Percentiles rank a stretch among this genome's conserved stretches.
Evolutionary conservation across 2,329 filamentous ascomycete genomes (phyloP).

Genomic region (Ramularia endophylla): DNA sequence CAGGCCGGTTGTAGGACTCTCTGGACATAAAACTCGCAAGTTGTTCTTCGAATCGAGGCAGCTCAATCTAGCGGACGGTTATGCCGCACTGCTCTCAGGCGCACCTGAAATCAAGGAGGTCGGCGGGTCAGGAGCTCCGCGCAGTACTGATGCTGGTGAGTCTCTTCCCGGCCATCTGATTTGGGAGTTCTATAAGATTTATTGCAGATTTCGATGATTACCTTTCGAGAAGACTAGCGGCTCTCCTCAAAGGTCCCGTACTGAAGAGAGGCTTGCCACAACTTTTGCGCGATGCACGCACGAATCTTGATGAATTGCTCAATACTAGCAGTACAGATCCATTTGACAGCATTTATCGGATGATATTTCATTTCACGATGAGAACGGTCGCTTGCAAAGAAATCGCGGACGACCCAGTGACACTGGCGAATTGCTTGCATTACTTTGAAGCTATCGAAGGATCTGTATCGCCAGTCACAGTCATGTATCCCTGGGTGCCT

Average conservation of each 20-base stretch:
- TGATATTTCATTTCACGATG: slow-evolving; percentile 54
- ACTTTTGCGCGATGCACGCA: slow-evolving; percentile 40
- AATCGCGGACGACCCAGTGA: slow-evolving; percentile 43
- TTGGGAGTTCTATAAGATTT: too few species aligned
- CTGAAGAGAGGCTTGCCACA: slow-evolving; percentile 33
- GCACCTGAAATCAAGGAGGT: slow-evolving; percentile 26
- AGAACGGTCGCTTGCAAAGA: slow-evolving; percentile 50
- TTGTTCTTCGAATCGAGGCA: slow-evolving; percentile 43
- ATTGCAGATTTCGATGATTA: too few species aligned
- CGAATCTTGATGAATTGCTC: slow-evolving; percentile 27
- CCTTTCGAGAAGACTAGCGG: slow-evolving; percentile 16
- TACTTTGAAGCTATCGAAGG: slow-evolving; percentile 46
- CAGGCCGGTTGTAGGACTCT: slow-evolving; percentile 41
- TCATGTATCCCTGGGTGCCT: slow-evolving; percentile 52
- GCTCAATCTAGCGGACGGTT: slow-evolving; percentile 42
- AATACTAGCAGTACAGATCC: slow-evolving; percentile 42
- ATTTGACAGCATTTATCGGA: slow-evolving; percentile 48
- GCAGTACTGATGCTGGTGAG: too few species aligned
- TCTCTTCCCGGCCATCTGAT: too few species aligned
- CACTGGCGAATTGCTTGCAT: slow-evolving; percentile 40
- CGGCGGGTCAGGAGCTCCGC: slow-evolving; percentile 16
- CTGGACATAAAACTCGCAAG: slow-evolving; percentile 38
- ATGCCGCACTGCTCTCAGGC: slow-evolving; percentile 24
- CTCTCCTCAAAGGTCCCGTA: not conserved
- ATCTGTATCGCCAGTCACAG: slow-evolving; percentile 37